phyloP scores from a whole-genome alignment of 805 yeast genomes.

The Candida manassasensis region DNA sequence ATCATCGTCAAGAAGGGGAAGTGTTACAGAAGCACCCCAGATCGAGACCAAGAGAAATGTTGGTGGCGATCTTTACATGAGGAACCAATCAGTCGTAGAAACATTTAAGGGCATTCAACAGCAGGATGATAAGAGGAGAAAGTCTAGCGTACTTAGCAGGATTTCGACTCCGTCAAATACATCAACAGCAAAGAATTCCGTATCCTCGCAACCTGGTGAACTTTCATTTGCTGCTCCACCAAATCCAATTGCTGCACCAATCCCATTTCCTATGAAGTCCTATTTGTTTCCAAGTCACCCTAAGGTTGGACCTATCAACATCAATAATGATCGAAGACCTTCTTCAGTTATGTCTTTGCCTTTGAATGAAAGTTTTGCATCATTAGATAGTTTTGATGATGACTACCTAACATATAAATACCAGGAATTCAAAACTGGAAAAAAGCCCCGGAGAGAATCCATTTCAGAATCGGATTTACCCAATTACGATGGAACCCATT shows the following conservation, averaged over 20 bases:
- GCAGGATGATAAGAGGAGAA: conserved; percentile 34
- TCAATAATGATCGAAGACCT: conserved; percentile 21
- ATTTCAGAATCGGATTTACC: conserved; percentile 8
- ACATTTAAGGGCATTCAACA: conserved; percentile 40
- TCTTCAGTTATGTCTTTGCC: conserved; percentile 75
- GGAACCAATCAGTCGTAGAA: conserved; percentile 38
- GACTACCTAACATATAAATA: conserved; percentile 44
- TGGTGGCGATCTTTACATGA: conserved; percentile 40
- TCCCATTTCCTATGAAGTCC: conserved; percentile 10
- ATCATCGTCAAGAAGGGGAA: conserved; percentile 25
- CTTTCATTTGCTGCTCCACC: conserved; percentile 1
- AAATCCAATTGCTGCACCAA: conserved; percentile 12
- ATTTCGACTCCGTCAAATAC: conserved; percentile 10
- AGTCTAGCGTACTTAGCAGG: conserved; percentile 21
- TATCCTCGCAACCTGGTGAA: conserved; percentile 6
- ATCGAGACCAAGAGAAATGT: conserved; percentile 43
- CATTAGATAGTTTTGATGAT: conserved; percentile 64
- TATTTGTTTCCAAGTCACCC: conserved; percentile 3
- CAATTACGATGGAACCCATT: conserved; percentile 1
- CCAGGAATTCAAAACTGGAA: conserved; percentile 22
- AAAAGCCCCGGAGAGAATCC: conserved; percentile 8
- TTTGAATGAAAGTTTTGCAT: conserved; percentile 71
- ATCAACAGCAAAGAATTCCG: conserved; percentile 15
- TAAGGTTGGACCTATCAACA: conserved; percentile 33
- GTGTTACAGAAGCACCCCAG: conserved; percentile 37